Percentiles rank a stretch among this genome's conserved stretches.
Evolutionary conservation across 306 rosid species (phyloP).

Genomic region (Clitoria ternatea): DNA sequence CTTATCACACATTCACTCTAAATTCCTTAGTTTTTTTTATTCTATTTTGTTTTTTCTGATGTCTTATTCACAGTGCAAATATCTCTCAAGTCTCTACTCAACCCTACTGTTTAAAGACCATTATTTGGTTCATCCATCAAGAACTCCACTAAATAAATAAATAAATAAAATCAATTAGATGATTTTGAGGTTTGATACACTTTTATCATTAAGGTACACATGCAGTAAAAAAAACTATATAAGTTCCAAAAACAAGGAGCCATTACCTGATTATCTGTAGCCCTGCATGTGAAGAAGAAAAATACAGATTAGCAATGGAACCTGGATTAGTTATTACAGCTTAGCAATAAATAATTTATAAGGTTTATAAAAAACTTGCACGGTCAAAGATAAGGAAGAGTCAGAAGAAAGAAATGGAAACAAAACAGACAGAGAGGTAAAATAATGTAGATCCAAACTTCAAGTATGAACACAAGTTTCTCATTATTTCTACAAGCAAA

Average conservation of each 20-base stretch:
- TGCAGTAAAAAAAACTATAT: not conserved
- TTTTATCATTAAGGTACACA: not conserved
- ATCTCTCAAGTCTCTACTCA: too few species aligned
- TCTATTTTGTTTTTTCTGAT: too few species aligned
- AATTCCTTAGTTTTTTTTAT: too few species aligned
- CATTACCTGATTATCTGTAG: conserved; percentile 90
- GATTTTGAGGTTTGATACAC: conserved; percentile 1
- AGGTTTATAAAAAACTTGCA: not conserved
- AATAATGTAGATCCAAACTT: not conserved
- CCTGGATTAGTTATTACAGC: not conserved
- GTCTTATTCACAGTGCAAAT: too few species aligned
- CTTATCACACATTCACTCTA: too few species aligned
- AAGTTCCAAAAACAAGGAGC: not conserved
- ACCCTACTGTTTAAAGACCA: too few species aligned
- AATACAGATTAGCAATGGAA: conserved; percentile 26
- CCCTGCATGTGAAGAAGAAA: conserved; percentile 61
- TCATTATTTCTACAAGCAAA: not conserved
- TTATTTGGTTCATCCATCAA: conserved; percentile 13
- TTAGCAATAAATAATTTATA: not conserved
- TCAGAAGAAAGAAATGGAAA: not conserved
- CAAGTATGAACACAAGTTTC: not conserved
- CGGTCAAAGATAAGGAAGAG: not conserved
- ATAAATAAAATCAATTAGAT: not conserved
- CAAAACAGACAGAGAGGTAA: not conserved
- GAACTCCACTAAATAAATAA: not conserved